Evolutionary conservation across 75 land plant genomes (phyloP).

Genomic region (Ceratopteris richardii): DNA sequence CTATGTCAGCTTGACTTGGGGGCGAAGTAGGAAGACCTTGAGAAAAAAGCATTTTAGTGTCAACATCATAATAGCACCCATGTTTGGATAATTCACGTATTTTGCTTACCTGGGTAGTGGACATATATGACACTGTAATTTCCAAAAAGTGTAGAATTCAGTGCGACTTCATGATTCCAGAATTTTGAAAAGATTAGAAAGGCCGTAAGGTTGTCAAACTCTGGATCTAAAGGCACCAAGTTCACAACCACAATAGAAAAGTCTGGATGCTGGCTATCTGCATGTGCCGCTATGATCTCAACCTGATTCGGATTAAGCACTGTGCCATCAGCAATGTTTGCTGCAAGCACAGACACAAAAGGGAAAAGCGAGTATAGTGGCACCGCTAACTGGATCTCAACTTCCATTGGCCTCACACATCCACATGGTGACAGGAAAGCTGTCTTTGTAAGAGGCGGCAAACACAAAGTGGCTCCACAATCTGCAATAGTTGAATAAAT

Average conservation of each 20-base stretch:
- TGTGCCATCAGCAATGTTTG: conserved; percentile 52
- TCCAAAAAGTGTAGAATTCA: conserved; percentile 54
- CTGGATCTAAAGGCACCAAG: conserved; percentile 47
- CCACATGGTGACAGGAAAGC: conserved; percentile 65
- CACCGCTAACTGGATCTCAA: conserved; percentile 41
- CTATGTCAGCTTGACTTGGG: conserved; percentile 20
- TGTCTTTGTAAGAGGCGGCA: conserved; percentile 48
- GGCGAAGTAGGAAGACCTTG: conserved; percentile 84
- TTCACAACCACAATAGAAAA: conserved; percentile 51
- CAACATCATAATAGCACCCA: neutral
- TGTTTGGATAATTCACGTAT: neutral
- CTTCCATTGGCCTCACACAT: conserved; percentile 77
- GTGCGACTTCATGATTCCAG: conserved; percentile 51
- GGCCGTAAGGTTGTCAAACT: conserved; percentile 51
- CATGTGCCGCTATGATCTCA: conserved; percentile 74
- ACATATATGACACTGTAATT: conserved; percentile 60
- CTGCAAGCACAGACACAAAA: conserved; percentile 64
- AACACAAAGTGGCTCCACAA: conserved; percentile 36
- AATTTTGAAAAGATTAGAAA: conserved; percentile 45
- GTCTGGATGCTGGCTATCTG: conserved; percentile 47
- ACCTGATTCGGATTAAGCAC: conserved; percentile 59
- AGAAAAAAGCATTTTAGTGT: neutral
- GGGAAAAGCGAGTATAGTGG: conserved; percentile 74
- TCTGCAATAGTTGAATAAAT: too few species aligned
- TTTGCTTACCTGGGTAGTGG: conserved; percentile 60